Conservation (phyloP, 2,329 filamentous ascomycete species). For the Xenoacremonium recifei region DNA sequence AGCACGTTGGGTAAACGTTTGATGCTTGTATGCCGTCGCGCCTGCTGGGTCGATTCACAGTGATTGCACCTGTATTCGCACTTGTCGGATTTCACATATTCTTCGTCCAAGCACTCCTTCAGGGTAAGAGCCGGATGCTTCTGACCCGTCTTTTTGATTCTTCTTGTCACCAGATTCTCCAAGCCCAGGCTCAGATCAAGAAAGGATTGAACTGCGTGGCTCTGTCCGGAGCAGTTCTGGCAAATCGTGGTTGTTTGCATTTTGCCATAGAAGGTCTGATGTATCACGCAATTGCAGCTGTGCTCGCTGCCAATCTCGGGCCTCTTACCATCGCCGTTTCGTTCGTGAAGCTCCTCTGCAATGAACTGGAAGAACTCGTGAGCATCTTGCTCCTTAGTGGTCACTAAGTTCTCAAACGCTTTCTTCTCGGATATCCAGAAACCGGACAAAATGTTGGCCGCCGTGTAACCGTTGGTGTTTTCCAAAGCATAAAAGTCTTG, state of each 20-base stretch:
- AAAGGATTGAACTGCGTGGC: constrained; percentile 82
- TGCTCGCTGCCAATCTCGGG: constrained; percentile 59
- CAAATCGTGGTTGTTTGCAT: constrained; percentile 89
- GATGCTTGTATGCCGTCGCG: constrained; percentile 80
- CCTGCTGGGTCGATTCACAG: constrained; percentile 75
- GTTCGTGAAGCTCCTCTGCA: constrained; percentile 83
- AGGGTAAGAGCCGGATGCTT: constrained; percentile 48
- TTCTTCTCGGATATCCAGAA: constrained; percentile 84
- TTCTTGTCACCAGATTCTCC: constrained; percentile 70
- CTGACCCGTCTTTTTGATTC: constrained; percentile 52
- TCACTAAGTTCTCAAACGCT: constrained; percentile 72
- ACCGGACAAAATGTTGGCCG: constrained; percentile 82
- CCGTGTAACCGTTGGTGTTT: constrained; percentile 85
- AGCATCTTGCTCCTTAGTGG: constrained; percentile 93
- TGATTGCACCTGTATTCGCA: constrained; percentile 85
- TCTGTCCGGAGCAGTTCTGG: constrained; percentile 79
- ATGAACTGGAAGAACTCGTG: constrained; percentile 98
- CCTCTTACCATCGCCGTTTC: constrained; percentile 70
- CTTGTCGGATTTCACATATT: constrained; percentile 84
- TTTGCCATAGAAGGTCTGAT: constrained; percentile 92
- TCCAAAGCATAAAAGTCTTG: constrained; percentile 70
- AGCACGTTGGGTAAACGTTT: constrained; percentile 84
- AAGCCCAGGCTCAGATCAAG: constrained; percentile 87
- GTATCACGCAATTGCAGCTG: constrained; percentile 84
- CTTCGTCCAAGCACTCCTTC: constrained; percentile 75